A percentile compares a stretch with the other conserved stretches of the same genome.
These are phyloP conservation scores for Aspergillus brunneoviolaceus DNA, from an alignment of 2,329 filamentous ascomycete genomes.

Conservation along the genomic window DNA sequence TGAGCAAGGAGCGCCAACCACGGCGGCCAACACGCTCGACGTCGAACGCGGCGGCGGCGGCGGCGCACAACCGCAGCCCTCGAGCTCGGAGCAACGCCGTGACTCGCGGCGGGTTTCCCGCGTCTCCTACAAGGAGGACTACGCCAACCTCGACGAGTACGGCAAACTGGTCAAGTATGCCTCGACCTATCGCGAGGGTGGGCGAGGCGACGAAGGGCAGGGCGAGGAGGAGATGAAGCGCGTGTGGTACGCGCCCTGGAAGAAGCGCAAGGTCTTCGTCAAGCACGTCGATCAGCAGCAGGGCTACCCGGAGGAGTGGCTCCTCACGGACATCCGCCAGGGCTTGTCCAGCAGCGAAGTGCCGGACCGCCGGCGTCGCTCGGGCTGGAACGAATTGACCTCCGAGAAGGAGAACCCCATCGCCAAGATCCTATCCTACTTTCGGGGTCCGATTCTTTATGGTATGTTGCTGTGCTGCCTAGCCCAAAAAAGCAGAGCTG, in stretches of 20 bases:
- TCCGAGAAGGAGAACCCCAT: slow-evolving; percentile 76
- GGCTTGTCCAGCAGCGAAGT: slow-evolving; percentile 62
- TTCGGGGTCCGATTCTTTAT: slow-evolving; percentile 73
- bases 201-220: slow-evolving; percentile 43
- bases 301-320: slow-evolving; percentile 61
- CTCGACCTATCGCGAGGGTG: slow-evolving; percentile 61
- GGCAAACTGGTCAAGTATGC: slow-evolving; percentile 67
- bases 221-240: slow-evolving; percentile 48
- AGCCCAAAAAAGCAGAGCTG: slow-evolving; percentile 8
- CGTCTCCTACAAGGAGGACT: slow-evolving; percentile 35
- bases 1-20: slow-evolving; percentile 14
- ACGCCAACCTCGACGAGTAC: slow-evolving; percentile 57
- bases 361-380: slow-evolving; percentile 60
- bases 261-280: slow-evolving; percentile 35
- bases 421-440: slow-evolving; percentile 71
- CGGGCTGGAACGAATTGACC: slow-evolving; percentile 72
- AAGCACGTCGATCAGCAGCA: slow-evolving; percentile 25
- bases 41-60: slow-evolving; percentile 15
- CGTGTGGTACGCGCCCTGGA: slow-evolving; percentile 62
- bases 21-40: slow-evolving; percentile 12
- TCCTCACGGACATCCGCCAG: slow-evolving; percentile 65
- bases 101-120: slow-evolving; percentile 35
- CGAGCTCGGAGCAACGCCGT: slow-evolving; percentile 21
- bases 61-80: slow-evolving; percentile 23
- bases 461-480: slow-evolving; percentile 50